Evolutionary conservation across 2,329 filamentous ascomycete genomes (phyloP), one percentile per base, ranked within the genome.

Genomic region (Phaeosphaeriaceae sp.): DNA sequence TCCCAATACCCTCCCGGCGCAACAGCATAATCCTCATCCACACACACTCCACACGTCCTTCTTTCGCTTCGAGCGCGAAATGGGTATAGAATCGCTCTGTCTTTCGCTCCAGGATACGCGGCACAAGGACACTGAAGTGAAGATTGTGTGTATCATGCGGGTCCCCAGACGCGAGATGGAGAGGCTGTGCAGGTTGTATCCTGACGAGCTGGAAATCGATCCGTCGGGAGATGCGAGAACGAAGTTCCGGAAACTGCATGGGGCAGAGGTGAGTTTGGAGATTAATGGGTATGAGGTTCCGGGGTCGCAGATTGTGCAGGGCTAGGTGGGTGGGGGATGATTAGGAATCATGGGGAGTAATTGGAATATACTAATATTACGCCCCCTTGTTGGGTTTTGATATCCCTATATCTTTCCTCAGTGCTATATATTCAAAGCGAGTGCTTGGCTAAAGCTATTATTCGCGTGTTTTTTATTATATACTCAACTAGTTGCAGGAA

Each of bases 111-210:
- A 65, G 37, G 71, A 70, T 33, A 59, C 63, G 21, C 43, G 59
- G 15, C 61, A 60, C 21, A 52, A 42, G 9, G 57, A 58, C 8
- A 50, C 64, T 0, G 64, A 72, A 26, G 58, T 72, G 29, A 71
- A 70, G 50, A 67, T 74, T 11, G 66, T 74, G 18, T 71, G 68
- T 30, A 72, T 72, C n/a, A 58, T 71, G 58, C 61, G 67, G 30
- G 53, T 69, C 11, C 68, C 64, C 9, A 58, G 56, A 32, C 52
- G 56, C 77, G 81, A 81, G 42, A 79, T 82, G 28, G 71, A 73
- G 43, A 71, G 74, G 48, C 75, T 79, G 29, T 67, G 70, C n/a
- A 74, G 81, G 23, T 75, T 79, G 66, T 82, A 83, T 56, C 74
- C 85, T 13, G 83, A 84, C 45, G 81, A 84, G 55, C 74, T 78